Evolutionary conservation across 345 rosid species (phyloP).

Genomic region (Gossypioides kirkii): DNA sequence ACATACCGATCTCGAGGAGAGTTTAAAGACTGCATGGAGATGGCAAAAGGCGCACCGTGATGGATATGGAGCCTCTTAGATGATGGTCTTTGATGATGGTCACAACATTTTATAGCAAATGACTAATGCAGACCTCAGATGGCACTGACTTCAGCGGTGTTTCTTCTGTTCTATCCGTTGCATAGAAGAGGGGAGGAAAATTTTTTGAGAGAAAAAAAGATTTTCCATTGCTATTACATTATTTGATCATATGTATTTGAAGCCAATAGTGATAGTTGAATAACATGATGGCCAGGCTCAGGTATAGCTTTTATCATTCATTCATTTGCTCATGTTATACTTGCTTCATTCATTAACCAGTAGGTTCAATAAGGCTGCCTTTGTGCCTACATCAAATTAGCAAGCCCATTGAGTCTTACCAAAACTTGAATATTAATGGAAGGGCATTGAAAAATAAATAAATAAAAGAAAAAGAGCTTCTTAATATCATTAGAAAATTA

Average conservation of each 20-base stretch:
- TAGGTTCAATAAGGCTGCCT: neutral
- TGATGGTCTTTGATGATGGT: neutral
- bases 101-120: neutral
- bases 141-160: neutral
- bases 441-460: neutral
- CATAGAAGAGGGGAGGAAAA: neutral
- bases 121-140: neutral
- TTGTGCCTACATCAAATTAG: neutral
- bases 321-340: neutral
- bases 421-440: neutral
- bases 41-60: slow-evolving; percentile 82
- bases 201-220: neutral
- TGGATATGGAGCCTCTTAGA: slow-evolving; percentile 55
- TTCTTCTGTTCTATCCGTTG: neutral
- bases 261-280: neutral
- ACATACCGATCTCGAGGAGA: slow-evolving; percentile 67
- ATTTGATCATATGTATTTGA: slow-evolving; percentile 3
- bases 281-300: neutral
- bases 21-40: slow-evolving; percentile 76
- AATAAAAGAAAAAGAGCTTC: neutral
- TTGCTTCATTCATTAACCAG: neutral
- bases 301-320: neutral
- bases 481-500: too few relatives aligned
- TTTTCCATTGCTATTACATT: slow-evolving; percentile 7
- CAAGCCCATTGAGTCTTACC: neutral